These are phyloP conservation scores for Oidium heveae DNA, from an alignment of 2,329 filamentous ascomycete species.

Conservation along the genomic window DNA sequence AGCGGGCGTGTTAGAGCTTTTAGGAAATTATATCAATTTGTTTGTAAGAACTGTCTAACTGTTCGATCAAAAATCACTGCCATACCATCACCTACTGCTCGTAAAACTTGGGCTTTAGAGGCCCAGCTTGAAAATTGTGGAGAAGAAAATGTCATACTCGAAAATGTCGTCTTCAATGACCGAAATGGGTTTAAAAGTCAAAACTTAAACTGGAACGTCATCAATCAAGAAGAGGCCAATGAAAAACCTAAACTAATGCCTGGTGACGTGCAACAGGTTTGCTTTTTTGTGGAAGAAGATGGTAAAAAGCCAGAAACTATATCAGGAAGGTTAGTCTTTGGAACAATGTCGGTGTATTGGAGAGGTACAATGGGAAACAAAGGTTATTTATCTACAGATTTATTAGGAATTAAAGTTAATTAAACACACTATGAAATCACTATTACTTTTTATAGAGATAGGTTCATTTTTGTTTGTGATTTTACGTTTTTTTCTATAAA, in stretches of 20 bases:
- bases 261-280: slow-evolving; percentile 39
- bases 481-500: too few species aligned
- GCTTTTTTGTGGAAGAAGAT: slow-evolving; percentile 26
- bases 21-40: slow-evolving; percentile 87
- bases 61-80: slow-evolving; percentile 69
- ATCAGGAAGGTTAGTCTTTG: slow-evolving; percentile 44
- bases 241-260: slow-evolving; percentile 34
- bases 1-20: slow-evolving; percentile 59
- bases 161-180: slow-evolving; percentile 32
- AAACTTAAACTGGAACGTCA: slow-evolving; percentile 31
- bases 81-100: slow-evolving; percentile 11
- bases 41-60: slow-evolving; percentile 70
- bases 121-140: slow-evolving; percentile 90
- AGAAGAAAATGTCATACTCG: slow-evolving; percentile 57
- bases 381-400: slow-evolving; percentile 70
- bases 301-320: slow-evolving; percentile 16
- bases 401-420: slow-evolving; percentile 30
- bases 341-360: slow-evolving; percentile 72
- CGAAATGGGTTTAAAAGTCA: slow-evolving; percentile 24
- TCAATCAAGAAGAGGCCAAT: slow-evolving; percentile 14
- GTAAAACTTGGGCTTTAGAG: slow-evolving; percentile 47
- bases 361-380: slow-evolving; percentile 69
- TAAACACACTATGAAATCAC: neutral
- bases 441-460: too few species aligned
- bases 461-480: too few species aligned